Base-by-base conservation (phyloP, 352 stramenopile genomes). In the Pythium brachiatum region DNA sequence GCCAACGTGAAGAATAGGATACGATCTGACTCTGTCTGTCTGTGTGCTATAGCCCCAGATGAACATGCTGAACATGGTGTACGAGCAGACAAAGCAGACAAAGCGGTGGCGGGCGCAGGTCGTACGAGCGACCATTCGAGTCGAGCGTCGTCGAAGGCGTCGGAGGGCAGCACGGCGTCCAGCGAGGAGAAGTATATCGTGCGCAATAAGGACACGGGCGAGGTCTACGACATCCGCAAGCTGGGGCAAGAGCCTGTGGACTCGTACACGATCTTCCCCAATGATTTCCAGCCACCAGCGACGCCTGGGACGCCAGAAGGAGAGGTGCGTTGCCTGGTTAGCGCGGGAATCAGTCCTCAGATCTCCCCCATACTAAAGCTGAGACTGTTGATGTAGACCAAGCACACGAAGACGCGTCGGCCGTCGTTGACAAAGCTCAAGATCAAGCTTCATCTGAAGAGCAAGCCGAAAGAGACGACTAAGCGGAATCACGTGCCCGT, bases 181-280 rank as follows among this genome's bases (percentile, higher is more conserved):
- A 70, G 70, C 21, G 79, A 91, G 44, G 78, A 81, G 51, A 89
- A 90, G 46, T 93, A 79, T 46, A 78, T 88, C 29, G 83, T 91
- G 12, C 86, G 85, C 36, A 93, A 93, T 66, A 88, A 90, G 48
- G 83, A 93, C 72, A 93, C 83, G 8, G 83, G 83, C 8, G 83
- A 93, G 59, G 75, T 88, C 18, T 93, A 79, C 57, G 83, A 91
- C 55, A 93, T 93, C 47, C 81, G 81, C 26, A 73, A 88, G 27
- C 59, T 93, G 26, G 60, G 73, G 2, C 81, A 67, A 25, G 73
- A 84, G 46, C 79, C 81, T 15, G 78, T 76, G 1, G 74, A 88
- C 41, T 79, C 77, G 26, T 93, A 91, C 57, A 85, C 80, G 7
- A 90, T 93, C 32, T 93, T 93, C 41, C 84, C 84, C 1, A 82